These are phyloP conservation scores for Rhododendron mucronatum DNA, from an alignment of 148 eudicot genomes.

Conservation along the genomic window DNA sequence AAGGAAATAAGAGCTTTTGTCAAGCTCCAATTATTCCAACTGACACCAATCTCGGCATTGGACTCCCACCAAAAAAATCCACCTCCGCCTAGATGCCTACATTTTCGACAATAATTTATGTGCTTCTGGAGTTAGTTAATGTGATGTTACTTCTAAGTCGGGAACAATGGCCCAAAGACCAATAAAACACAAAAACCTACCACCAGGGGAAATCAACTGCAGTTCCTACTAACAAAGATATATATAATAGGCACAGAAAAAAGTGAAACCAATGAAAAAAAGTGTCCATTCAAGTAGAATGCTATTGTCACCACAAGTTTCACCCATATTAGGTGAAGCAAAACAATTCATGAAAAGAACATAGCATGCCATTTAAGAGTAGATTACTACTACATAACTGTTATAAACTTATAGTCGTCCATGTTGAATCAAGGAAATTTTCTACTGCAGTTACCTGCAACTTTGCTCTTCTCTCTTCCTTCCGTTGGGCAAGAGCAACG, in stretches of 20 bases:
- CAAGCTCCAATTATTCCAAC: neutral
- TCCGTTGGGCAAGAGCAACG: slow-evolving; percentile 85
- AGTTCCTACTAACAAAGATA: neutral
- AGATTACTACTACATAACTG: neutral
- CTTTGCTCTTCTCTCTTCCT: slow-evolving; percentile 81
- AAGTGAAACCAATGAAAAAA: neutral
- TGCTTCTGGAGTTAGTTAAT: neutral
- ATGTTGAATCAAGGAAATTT: neutral
- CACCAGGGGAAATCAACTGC: neutral
- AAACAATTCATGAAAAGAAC: neutral
- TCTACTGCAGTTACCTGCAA: slow-evolving; percentile 52
- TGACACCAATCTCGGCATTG: neutral
- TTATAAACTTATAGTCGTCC: neutral
- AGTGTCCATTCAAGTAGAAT: neutral
- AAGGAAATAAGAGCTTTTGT: neutral
- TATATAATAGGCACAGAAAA: neutral
- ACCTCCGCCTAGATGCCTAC: neutral
- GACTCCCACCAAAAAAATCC: neutral
- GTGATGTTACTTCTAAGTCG: neutral
- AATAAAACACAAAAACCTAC: neutral
- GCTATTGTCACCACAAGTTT: neutral
- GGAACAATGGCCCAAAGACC: neutral
- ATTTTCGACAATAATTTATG: neutral
- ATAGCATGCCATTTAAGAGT: neutral
- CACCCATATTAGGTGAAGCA: slow-evolving; percentile 1